A percentile compares a stretch with the other conserved stretches of the same genome.
phyloP scores from a whole-genome alignment of 495 filamentous ascomycete species.

The Daldinia caldariorum region DNA sequence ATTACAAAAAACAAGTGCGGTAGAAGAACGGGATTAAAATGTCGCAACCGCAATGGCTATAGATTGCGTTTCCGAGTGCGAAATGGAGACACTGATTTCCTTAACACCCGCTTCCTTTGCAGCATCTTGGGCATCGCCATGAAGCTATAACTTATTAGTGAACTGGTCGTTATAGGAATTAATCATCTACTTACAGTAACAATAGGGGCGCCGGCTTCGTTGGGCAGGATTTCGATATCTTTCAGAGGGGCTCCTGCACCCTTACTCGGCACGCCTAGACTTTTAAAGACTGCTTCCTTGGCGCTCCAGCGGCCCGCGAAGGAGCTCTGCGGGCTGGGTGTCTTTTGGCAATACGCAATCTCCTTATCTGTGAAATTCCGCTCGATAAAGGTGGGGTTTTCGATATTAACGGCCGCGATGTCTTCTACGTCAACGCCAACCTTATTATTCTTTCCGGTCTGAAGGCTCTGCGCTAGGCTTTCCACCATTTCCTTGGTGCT shows the following conservation, averaged over 20 bases:
- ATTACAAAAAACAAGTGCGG: constrained; percentile 31
- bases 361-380: constrained; percentile 91
- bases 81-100: constrained; percentile 89
- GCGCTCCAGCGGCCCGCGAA: constrained; percentile 96
- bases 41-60: constrained; percentile 90
- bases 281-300: constrained; percentile 99
- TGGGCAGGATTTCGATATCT: constrained; percentile 90
- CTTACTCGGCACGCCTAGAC: constrained; percentile 84
- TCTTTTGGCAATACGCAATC: constrained; percentile 83
- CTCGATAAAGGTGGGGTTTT: constrained; percentile 92
- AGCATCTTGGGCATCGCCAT: constrained; percentile 81
- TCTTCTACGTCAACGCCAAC: constrained; percentile 93
- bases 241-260: constrained; percentile 89
- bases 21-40: constrained; percentile 57
- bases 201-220: constrained; percentile 80
- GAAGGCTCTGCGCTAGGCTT: constrained; percentile 75
- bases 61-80: constrained; percentile 90
- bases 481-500: constrained; percentile 81
- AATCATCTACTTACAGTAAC: constrained; percentile 74
- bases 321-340: constrained; percentile 75
- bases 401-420: constrained; percentile 83
- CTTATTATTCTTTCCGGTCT: constrained; percentile 74
- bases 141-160: constrained; percentile 70
- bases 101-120: constrained; percentile 88
- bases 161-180: constrained; percentile 15